Evolutionary conservation across 2,329 filamentous ascomycete species (phyloP), one percentile per base, ranked within the genome.

Genomic region (Thyridium curvatum): DNA sequence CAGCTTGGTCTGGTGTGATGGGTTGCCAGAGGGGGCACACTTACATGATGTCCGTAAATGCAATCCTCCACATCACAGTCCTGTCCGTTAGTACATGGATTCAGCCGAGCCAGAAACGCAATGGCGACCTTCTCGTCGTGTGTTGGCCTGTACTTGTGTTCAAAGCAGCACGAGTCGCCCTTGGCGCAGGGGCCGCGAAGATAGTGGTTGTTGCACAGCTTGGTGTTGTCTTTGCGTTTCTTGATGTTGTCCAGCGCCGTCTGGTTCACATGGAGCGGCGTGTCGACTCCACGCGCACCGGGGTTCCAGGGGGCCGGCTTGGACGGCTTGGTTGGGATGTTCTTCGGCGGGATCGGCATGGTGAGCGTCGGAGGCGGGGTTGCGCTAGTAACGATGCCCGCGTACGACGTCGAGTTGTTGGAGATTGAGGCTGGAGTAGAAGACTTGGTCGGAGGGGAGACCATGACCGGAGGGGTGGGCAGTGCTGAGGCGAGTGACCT

Each of bases 141-240:
- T 5, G 62, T 69, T 3, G 71, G 66, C 45, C 63, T 69, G 49
- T 78, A 72, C 34, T 69, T 60, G 53, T 82, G 77, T 41, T 74
- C 71, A 48, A 79, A 82, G 36, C 59, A 62, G 56, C 77, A 82
- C 5, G 63, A 59, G n/a, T 68, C 61, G 9, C 65, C 66, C 47
- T 77, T 79, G 35, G 62, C 52, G 47, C 77, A 82, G 1, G 70
- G 70, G 0, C 74, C 75, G 14, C 74, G 65, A 21, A 82, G 64
- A 49, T 76, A 80, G 49, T 78, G 73, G 35, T 77, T 77, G 52
- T 81, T 81, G 62, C 77, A 82, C 8, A 79, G 59, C 55, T 80
- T 80, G 44, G 71, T 66, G 46, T 58, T 60, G 26, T 70, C 71
- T 40, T 69, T 71, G 41, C 75, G 65, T 51, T 68, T 74, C 60